These are phyloP conservation scores for Nephromyces sp. DNA, from an alignment of 169 alveolate genomes.

Conservation along the genomic window DNA sequence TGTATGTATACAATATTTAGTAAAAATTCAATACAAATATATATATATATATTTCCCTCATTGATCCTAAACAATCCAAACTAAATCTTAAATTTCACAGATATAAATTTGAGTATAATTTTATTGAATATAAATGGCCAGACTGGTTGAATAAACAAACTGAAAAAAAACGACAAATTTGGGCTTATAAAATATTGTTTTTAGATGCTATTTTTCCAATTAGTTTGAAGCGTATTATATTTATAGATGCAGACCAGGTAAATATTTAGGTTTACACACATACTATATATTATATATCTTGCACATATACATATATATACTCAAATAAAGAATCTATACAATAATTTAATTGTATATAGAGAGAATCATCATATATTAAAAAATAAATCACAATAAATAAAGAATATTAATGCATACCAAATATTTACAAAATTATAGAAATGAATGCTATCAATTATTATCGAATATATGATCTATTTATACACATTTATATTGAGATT, in stretches of 20 bases:
- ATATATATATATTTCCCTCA: not conserved
- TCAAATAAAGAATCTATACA: too few relatives aligned
- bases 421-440: too few relatives aligned
- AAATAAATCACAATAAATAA: too few relatives aligned
- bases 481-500: not conserved
- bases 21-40: not conserved
- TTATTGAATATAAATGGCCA: slow-evolving; percentile 57
- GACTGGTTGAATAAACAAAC: slow-evolving; percentile 47
- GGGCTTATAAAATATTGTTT: slow-evolving; percentile 62
- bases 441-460: not conserved
- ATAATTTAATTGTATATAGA: too few relatives aligned
- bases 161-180: slow-evolving; percentile 55
- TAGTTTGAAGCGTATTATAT: slow-evolving; percentile 41
- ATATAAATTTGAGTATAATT: slow-evolving; percentile 31
- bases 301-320: too few relatives aligned
- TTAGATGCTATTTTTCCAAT: slow-evolving; percentile 54
- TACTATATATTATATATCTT: too few relatives aligned
- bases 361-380: too few relatives aligned
- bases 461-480: not conserved
- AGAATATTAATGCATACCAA: too few relatives aligned
- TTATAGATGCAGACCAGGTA: slow-evolving; percentile 57
- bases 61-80: too few relatives aligned
- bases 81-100: not conserved
- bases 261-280: not conserved
- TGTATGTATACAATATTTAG: not conserved